phyloP scores from a whole-genome alignment of 345 rosid genomes.

The Eucalyptus tenuipes region DNA sequence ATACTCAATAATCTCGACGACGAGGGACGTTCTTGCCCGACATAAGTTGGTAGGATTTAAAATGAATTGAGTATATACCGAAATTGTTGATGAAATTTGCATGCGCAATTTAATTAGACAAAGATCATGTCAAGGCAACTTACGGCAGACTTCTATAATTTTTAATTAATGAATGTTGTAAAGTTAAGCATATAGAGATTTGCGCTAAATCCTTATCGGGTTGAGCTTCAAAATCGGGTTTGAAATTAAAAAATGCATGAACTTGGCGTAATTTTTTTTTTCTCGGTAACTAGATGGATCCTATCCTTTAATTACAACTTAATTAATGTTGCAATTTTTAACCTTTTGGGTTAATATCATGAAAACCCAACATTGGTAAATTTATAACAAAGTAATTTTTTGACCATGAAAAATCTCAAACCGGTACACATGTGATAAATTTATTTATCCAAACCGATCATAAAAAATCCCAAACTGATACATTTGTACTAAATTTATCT shows the following conservation, averaged over 20 bases:
- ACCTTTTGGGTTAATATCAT: no score
- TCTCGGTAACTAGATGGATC: background rate
- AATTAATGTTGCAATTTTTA: no score
- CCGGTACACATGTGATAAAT: fast-evolving
- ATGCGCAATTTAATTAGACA: background rate
- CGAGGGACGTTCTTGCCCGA: background rate
- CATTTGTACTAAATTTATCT: fast-evolving
- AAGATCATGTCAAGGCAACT: background rate
- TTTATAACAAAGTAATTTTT: no score
- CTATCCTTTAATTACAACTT: background rate
- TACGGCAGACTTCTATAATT: background rate
- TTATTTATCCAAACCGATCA: fast-evolving
- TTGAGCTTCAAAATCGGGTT: background rate
- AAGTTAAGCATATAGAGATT: background rate
- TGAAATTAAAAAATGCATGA: background rate
- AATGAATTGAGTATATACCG: background rate
- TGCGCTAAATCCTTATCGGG: fast-evolving
- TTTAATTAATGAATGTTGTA: background rate
- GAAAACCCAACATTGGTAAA: fast-evolving
- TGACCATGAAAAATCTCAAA: fast-evolving
- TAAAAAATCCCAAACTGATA: fast-evolving
- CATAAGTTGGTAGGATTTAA: background rate
- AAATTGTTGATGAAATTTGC: background rate
- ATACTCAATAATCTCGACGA: background rate
- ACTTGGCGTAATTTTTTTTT: background rate